Base-by-base conservation (phyloP, 2,329 filamentous ascomycete species). In the Rhynchosporium agropyri region DNA sequence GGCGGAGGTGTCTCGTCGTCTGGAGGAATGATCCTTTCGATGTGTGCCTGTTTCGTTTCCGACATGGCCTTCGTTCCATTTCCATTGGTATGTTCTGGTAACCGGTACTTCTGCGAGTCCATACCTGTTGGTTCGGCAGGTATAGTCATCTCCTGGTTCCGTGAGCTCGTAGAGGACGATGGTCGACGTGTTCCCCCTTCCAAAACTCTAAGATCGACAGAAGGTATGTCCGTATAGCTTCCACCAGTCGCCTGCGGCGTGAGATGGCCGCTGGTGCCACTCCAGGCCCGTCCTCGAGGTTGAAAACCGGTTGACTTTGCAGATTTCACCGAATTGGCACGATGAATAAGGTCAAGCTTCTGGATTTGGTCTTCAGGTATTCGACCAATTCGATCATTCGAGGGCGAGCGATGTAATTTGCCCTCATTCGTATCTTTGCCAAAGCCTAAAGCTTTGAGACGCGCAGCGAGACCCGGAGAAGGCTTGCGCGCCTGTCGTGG, bases 71-170 rank as follows among this genome's bases (percentile, higher is more conserved):
- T 88, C 74, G 86, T 82, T 77, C 86, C 85, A 80, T 91, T 84
- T 76, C 85, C 82, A 77, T 86, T 88, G 58, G 79, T 83, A 73
- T 88, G 84, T 75, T 92, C 89, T 61, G 89, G 88, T 74, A 91
- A 78, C 50, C 86, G 84, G 74, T 91, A 92, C 76, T 92, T 91
- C 73, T 89, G 83, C 62, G 84, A 88, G 76, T 92, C 89, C 82
- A 89, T 87, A 68, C 83, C 83, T 75, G 86, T 71, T 63, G 80
- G 80, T 59, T 80, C 70, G 56, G 62, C 67, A 67, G 68, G 60
- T 62, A 67, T 70, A 53, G 64, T 65, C 72, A 74, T 73, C 49
- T 65, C 66, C 57, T 59, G 67, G 50, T 72, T 68, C 56, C 62
- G 63, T 51, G 65, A 72, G 50, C 68, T 70, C 42, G 64, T 68